Evolutionary conservation across 148 eudicot species (phyloP), one percentile per base, ranked within the genome.

Genomic region (Chenopodium quinoa): DNA sequence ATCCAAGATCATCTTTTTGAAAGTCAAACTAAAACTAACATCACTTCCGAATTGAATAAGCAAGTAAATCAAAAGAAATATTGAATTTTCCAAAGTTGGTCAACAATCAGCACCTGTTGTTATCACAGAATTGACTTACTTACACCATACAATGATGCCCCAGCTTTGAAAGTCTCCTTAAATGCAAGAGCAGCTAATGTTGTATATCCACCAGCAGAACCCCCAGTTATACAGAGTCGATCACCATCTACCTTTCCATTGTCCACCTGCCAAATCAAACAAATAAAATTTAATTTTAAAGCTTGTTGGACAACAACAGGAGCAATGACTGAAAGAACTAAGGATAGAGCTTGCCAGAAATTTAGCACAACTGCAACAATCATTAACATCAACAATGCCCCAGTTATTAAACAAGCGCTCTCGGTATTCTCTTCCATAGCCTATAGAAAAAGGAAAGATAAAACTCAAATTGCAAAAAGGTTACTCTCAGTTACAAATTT

Each of bases 131-230:
- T 37, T 4, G 58, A 78, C 65, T 71, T 82, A 95, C 97, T 87
- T 83, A 93, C 98, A 77, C 98, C 98, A 85, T 93, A 95, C 86
- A 95, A 82, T 75, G 98, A 95, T 85, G 97, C 97, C 77, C 98
- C 98, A 74, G 94, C 96, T 78, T 87, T 93, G 69, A 95, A 95
- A 46, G 89, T 90, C 56, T 95, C 87, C 81, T 80, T 90, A 81
- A 93, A 95, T 71, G 98, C 97, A 87, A 95, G 98, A 84, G 97
- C 92, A 88, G 97, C 97, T 79, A 95, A 80, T 73, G 98, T 93
- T 67, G 98, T 93, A 86, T 93, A 95, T 73, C 98, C 97, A 78
- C 98, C 98, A 71, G 98, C 98, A 83, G 98, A 95, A 71, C 97
- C 93, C 19, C 98, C 98, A 31, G 95, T 85, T 56, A 95, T 93